These are phyloP conservation scores for Colletotrichum coccodes DNA, from an alignment of 2,329 filamentous ascomycete genomes.

Conservation along the genomic window DNA sequence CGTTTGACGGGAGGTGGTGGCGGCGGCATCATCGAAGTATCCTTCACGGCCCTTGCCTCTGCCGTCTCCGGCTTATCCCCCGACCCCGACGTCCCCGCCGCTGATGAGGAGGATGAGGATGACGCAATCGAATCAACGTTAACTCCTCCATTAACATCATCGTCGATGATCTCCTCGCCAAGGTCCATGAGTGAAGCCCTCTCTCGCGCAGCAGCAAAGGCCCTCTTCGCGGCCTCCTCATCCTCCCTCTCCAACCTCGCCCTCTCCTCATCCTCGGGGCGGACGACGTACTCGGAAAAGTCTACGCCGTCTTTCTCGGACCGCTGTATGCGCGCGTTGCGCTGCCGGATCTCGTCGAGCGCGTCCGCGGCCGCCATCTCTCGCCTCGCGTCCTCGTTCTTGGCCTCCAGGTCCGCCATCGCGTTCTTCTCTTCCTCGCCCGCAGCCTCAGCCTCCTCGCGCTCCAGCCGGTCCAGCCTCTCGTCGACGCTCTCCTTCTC, in stretches of 20 bases:
- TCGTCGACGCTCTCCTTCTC: slow-evolving; percentile 87
- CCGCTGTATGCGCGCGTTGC: slow-evolving; percentile 88
- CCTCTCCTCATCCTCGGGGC: slow-evolving; percentile 67
- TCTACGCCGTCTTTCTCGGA: slow-evolving; percentile 75
- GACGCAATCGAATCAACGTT: slow-evolving; percentile 10
- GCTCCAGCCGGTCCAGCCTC: slow-evolving; percentile 83
- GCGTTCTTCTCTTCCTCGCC: slow-evolving; percentile 81
- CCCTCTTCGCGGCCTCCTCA: slow-evolving; percentile 80
- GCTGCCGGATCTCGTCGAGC: slow-evolving; percentile 90
- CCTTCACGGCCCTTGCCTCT: slow-evolving; percentile 43
- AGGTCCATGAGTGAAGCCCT: slow-evolving; percentile 56
- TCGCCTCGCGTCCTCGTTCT: slow-evolving; percentile 89
- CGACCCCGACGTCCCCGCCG: slow-evolving; percentile 29
- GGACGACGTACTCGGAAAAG: slow-evolving; percentile 62
- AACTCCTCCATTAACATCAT: slow-evolving; percentile 19
- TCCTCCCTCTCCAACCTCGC: slow-evolving; percentile 82
- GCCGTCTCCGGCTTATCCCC: slow-evolving; percentile 34
- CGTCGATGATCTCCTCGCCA: slow-evolving; percentile 58
- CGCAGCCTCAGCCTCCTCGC: slow-evolving; percentile 73
- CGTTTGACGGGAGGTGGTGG: slow-evolving; percentile 76
- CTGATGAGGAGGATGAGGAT: slow-evolving; percentile 25
- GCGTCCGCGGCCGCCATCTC: slow-evolving; percentile 98
- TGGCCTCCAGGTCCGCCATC: slow-evolving; percentile 95
- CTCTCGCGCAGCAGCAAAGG: slow-evolving; percentile 75
- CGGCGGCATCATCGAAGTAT: slow-evolving; percentile 40